Base-by-base conservation (phyloP, 345 rosid species). In the Eucalyptus lansdowneana region DNA sequence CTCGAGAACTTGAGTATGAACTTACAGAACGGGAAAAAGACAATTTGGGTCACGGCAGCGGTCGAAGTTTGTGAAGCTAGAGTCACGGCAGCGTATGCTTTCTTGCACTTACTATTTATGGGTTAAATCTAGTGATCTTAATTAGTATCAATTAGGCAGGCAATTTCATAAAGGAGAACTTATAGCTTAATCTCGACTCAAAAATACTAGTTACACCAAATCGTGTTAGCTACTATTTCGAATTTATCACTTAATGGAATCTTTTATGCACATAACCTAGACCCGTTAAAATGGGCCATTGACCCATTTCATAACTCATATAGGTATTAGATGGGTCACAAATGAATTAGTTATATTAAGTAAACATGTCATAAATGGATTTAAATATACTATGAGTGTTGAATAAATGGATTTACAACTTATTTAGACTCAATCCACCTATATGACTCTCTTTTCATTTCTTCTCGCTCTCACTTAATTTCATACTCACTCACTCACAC, bases 351-450 rank as follows among this genome's bases (percentile, higher is more conserved):
- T 21, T 53, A 21, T 53, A 53, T 53, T 21, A 53, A 53, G 25
- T 53, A 53, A 53, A 53, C 58, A 53, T 53, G 58, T 53, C 25
- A 53, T 53, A 53, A 53, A 53, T 53, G 25, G 25, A 21, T 53
- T 53, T 53, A 21, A 53, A 53, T 53, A 53, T 53, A 21, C 0
- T 8, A 21, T 53, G 58, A 19, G 24, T 53, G 24, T 19, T 53
- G 58, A 19, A 8, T 19, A 53, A 53, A 53, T 0, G 11, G 1
- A 53, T 19, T 53, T 53, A 2, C 25, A 19, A 53, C 58, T 19
- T 19, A 19, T 53, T 19, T 19, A 53, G 24, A 53, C 1, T 1
- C 4, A 17, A 53, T 53, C 24, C 1, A 53, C 5, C 0, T 1
- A 1, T 53, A 19, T 3, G 58, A 19, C 56, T 53, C 9, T 53